phyloP scores from a whole-genome alignment of 345 rosid species.

The Laguncularia racemosa region DNA sequence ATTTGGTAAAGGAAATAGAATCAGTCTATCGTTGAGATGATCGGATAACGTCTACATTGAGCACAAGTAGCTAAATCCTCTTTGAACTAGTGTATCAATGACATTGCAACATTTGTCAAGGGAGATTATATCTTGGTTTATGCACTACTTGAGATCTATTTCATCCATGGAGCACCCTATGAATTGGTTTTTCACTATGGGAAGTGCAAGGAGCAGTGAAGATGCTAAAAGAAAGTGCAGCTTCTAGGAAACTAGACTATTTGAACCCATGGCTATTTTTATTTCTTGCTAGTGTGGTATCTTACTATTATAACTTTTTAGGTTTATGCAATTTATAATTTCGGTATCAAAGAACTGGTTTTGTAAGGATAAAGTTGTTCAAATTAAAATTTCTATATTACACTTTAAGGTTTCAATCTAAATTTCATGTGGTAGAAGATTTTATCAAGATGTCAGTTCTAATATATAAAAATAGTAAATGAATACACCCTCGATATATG shows the following conservation, averaged over 20 bases:
- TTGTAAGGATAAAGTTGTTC: too few relatives aligned
- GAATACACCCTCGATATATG: too few relatives aligned
- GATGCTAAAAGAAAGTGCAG: conserved; percentile 12
- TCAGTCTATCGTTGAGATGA: conserved; percentile 8
- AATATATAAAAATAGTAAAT: too few relatives aligned
- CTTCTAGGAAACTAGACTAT: conserved; percentile 4
- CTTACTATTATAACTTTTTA: background rate
- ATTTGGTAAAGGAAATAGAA: conserved; percentile 21
- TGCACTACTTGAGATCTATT: conserved; percentile 18
- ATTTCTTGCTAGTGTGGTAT: background rate
- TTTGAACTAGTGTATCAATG: conserved; percentile 18
- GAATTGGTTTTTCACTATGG: conserved; percentile 10
- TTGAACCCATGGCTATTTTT: conserved; percentile 7
- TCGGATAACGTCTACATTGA: conserved; percentile 12
- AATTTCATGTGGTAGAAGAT: too few relatives aligned
- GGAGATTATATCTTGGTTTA: conserved; percentile 14
- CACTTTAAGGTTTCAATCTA: too few relatives aligned
- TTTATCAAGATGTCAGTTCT: too few relatives aligned
- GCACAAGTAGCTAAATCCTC: conserved; percentile 31
- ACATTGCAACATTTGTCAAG: conserved; percentile 26
- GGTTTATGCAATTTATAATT: too few relatives aligned
- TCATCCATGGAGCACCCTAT: conserved; percentile 21
- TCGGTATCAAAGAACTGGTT: too few relatives aligned
- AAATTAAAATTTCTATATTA: too few relatives aligned
- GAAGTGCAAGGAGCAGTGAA: conserved; percentile 4